Evolutionary conservation across 108 stramenopile genomes (phyloP), one percentile per base, ranked within the genome.

Genomic region (Cyclotella atomus): DNA sequence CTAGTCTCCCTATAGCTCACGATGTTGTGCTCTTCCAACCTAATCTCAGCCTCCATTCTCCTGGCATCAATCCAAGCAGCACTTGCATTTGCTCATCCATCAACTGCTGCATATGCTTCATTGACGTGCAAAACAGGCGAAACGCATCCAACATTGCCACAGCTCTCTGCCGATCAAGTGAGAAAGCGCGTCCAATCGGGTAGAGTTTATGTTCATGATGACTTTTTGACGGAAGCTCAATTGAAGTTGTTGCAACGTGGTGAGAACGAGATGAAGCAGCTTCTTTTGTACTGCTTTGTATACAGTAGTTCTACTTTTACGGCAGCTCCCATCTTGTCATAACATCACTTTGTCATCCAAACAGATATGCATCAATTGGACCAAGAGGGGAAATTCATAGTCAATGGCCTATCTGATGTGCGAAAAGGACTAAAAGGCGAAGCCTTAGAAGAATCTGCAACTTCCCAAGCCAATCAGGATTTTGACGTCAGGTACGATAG

Each of bases 141-240:
- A 12, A 52, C 52, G 9, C 52, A 52, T 23, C 21, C 52, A 1
- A 23, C 20, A 23, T 52, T 52, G 52, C 52, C 52, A 23, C 52
- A 23, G 10, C 52, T 52, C 21, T 23, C 21, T 19, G 2, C 52
- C 1, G 20, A 52, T 23, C 52, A 52, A 52, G 52, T 52, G 23
- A 52, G 20, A 23, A 2, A 59, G 21, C 36, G 62, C n/a, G 69
- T 82, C 7, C 19, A 20, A 38, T 49, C 49, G 9, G 81, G 81
- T 33, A 38, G 65, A 23, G 81, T 82, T n/a, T 82, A 76, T 49
- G 54, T 76, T 16, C 81, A 82, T 24, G 35, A 56, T 17, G 34
- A 65, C 17, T 82, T 82, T 55, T 68, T 82, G 10, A 47, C 70
- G 3, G 63, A 71, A 59, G 47, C 59, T n/a, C 60, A 76, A 65